phyloP scores from a whole-genome alignment of 805 yeast genomes.

The Starmerella kuoi region DNA sequence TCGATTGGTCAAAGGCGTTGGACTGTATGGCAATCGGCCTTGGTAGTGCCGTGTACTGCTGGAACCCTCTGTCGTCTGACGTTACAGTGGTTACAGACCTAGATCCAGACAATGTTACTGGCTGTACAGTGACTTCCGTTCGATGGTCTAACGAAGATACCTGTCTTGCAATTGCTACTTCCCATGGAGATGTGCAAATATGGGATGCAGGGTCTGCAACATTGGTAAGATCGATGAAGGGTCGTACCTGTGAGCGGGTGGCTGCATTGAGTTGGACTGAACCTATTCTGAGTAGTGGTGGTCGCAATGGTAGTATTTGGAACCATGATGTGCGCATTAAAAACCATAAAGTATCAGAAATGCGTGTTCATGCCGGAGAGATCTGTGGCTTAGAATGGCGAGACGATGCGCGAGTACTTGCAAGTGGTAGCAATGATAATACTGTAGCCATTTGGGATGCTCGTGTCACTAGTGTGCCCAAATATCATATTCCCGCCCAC shows the following conservation, averaged over 20 bases:
- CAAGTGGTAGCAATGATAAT: conserved; percentile 91
- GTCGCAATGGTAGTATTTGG: conserved; percentile 71
- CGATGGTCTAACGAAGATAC: conserved; percentile 91
- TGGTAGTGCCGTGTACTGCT: conserved; percentile 69
- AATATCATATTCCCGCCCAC: conserved; percentile 65
- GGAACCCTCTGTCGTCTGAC: conserved; percentile 79
- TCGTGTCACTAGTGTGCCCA: conserved; percentile 49
- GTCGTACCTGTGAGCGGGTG: conserved; percentile 54
- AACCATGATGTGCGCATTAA: conserved; percentile 85
- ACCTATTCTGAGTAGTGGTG: conserved; percentile 73
- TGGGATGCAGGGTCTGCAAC: conserved; percentile 80
- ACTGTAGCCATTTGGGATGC: conserved; percentile 89
- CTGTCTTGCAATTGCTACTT: conserved; percentile 61
- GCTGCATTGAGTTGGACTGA: conserved; percentile 78
- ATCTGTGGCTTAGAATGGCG: conserved; percentile 87
- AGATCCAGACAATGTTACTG: conserved; percentile 19
- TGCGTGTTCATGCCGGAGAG: conserved; percentile 68
- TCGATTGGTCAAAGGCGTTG: conserved; percentile 68
- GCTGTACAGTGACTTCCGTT: conserved; percentile 51
- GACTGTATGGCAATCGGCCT: conserved; percentile 81
- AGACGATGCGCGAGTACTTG: conserved; percentile 69
- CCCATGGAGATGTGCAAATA: conserved; percentile 74
- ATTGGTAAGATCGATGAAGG: conserved; percentile 67
- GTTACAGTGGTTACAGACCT: conserved; percentile 46
- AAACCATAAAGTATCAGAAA: conserved; percentile 51